Percentiles rank a stretch among this genome's conserved stretches.
phyloP scores from a whole-genome alignment of 2,329 filamentous ascomycete genomes.

The Diaporthe vexans region DNA sequence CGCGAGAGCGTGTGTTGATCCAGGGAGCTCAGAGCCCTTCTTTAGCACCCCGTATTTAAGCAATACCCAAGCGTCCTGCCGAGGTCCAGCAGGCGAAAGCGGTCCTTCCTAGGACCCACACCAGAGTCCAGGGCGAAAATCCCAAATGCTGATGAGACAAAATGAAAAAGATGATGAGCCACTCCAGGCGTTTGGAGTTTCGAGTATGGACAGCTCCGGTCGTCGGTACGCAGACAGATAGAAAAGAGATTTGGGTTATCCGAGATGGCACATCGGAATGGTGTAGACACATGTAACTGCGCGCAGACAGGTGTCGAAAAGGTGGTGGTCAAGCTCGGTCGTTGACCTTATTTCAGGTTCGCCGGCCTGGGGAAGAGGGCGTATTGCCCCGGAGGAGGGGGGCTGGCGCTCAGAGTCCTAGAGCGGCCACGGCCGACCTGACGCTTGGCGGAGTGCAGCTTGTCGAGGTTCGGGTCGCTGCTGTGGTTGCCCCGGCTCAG shows the following conservation, averaged over 20 bases:
- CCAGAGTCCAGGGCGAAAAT: neutral
- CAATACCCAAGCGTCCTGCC: constrained; percentile 11
- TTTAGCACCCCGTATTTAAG: constrained; percentile 14
- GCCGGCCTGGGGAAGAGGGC: constrained; percentile 56
- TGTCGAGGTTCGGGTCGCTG: constrained; percentile 48
- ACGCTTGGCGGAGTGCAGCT: constrained; percentile 44
- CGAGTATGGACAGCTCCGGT: neutral
- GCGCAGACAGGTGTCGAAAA: neutral
- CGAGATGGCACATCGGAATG: neutral
- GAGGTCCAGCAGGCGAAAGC: neutral
- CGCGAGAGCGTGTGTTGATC: neutral
- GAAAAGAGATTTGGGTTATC: neutral
- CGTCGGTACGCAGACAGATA: constrained; percentile 2
- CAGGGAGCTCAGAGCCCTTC: constrained; percentile 16
- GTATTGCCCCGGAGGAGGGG: constrained; percentile 62
- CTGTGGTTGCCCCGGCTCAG: constrained; percentile 46
- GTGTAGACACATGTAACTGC: constrained; percentile 2
- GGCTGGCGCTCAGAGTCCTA: constrained; percentile 61
- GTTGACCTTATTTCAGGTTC: constrained; percentile 34
- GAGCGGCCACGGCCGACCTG: constrained; percentile 56
- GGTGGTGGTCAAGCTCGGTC: neutral
- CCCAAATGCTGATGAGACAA: constrained; percentile 10
- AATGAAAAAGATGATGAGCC: constrained; percentile 8
- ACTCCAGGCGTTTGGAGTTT: neutral
- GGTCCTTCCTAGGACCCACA: neutral